Base-by-base conservation (phyloP, 805 yeast species). In the Teunomyces stri region DNA sequence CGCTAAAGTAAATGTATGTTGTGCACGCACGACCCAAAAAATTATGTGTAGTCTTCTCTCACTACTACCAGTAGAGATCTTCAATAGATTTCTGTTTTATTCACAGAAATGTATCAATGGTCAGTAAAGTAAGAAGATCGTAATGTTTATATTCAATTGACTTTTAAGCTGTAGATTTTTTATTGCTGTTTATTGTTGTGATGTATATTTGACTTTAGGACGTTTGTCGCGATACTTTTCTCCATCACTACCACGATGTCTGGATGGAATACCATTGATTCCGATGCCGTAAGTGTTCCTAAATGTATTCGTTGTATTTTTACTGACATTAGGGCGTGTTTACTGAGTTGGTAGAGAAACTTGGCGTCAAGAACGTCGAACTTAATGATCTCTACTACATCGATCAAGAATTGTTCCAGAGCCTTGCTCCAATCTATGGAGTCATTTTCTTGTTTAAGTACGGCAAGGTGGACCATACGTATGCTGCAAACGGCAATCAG, bases 241-340 rank as follows among this genome's bases (percentile, higher is more conserved):
- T 12, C 33, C 31, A 48, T 42, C 49, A 37, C 49, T 16, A 48
- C 44, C n/a, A 48, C 18, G 46, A 50, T 39, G 40, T 37, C 40
- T 21, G 75, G 76, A 2, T 82, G 87, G 87, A 81, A 80, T 55
- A 80, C 85, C 1, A 80, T 82, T 33, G 86, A 81, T 52, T 80
- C 85, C 4, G 87, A 82, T 60, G 84, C 85, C 0, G 83, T 52
- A 46, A 36, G 55, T 72, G 59, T 5, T n/a, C 25, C 10, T 2
- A 4, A 16, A 4, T n/a, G 13, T 3, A 36, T 12, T 12, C 9
- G 16, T 6, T 21, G n/a, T 9, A 25, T 16, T 6, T 13, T 16
- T 11, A 38, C 43, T 44, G 29, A 34, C 30, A 5, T 13, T 37
- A 76, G 76, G 83, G 85, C 3, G 81, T 84, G 6, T 84, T 84